Conservation (phyloP, 305 asterid species). For the Coffea humblotiana region DNA sequence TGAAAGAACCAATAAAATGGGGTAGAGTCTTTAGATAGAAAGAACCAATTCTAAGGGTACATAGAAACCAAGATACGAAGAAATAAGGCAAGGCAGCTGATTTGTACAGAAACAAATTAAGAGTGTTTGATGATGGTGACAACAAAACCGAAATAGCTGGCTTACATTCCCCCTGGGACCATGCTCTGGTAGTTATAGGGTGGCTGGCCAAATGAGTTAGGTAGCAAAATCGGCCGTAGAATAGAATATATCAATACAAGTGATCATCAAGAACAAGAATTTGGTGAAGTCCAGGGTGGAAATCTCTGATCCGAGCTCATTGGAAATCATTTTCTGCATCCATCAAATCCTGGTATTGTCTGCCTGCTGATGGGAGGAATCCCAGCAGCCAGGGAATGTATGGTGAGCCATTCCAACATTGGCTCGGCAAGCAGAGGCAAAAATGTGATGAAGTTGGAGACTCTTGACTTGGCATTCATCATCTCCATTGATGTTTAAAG, state of each 20-base stretch:
- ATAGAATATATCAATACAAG: background rate
- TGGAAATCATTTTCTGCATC: background rate
- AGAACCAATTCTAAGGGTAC: background rate
- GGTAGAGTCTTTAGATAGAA: background rate
- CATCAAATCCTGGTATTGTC: background rate
- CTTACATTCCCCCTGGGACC: background rate
- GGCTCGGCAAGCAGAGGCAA: background rate
- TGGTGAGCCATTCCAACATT: background rate
- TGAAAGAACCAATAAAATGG: background rate
- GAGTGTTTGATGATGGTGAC: background rate
- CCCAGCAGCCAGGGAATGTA: background rate
- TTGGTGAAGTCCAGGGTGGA: background rate
- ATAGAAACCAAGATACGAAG: background rate
- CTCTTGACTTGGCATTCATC: background rate
- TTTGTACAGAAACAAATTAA: slow-evolving; percentile 3
- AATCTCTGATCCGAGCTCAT: background rate
- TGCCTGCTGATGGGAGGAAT: background rate
- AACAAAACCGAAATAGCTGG: background rate
- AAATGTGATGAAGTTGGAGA: background rate
- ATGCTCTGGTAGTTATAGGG: background rate
- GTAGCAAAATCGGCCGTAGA: background rate
- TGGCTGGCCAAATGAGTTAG: background rate
- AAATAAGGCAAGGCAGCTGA: slow-evolving; percentile 1
- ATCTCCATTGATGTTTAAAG: background rate
- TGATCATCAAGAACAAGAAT: background rate